Evolutionary conservation across 805 yeast species (phyloP), one percentile per base, ranked within the genome.

Genomic region (Candida anglica): DNA sequence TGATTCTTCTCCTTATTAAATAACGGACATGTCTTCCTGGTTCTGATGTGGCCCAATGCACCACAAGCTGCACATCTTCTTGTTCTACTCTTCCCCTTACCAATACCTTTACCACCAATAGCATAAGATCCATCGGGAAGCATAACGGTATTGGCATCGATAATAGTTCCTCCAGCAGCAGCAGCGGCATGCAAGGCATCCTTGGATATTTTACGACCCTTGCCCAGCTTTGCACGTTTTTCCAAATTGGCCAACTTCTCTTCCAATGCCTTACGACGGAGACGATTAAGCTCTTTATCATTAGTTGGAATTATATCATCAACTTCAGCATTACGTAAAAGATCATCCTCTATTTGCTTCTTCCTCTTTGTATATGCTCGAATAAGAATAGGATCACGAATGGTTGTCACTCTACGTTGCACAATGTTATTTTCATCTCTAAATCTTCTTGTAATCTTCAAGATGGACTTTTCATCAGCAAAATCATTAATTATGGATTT

Each of bases 41-140:
- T 91, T 54, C 93, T 75, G 41, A 91, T 91, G 56, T 91, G 98
- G 0, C 98, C 98, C 42, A 85, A 72, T 9, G 91, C 93, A 15
- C 98, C 98, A 70, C 98, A 91, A 0, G 93, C 82, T 3, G 94
- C 89, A 63, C 98, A 91, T 51, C 86, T 77, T 54, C 98, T 70
- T 6, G 83, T 81, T 4, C 77, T 79, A 19, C 81, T 71, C 48
- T 81, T 81, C 20, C 84, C 84, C 48, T 82, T 82, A 19, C 86
- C 86, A 27, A 75, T 75, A 16, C 85, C 84, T 45, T 78, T 80
- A n/a, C 81, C 84, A 22, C 77, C 73, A 27, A 73, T 54, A 2
- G 70, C 70, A 39, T 56, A 59, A 9, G 68, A 57, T 1, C 71
- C 71, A 42, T 65, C 70, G 1, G 73, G 71, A 35, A 66, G 44